Base-by-base conservation (phyloP, 148 eudicot genomes). In the Mesembryanthemum crystallinum region DNA sequence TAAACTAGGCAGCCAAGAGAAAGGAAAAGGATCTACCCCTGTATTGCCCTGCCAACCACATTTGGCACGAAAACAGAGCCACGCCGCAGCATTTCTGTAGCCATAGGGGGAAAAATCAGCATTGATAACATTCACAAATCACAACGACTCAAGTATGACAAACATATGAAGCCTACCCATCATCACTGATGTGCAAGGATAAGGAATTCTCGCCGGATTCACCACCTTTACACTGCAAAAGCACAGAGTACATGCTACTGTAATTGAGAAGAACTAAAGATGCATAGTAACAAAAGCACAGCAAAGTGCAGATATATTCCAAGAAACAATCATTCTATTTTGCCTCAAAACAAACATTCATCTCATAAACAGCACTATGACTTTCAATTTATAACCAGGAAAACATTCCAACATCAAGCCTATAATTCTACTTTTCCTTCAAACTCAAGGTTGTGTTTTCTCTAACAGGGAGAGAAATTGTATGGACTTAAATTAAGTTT, bases 21-120 rank as follows among this genome's bases (percentile, higher is more conserved):
- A 42, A 12, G 32, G 33, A 43, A 52, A 42, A 63, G 39, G 37
- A 64, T 18, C 60, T 78, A 89, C 93, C 76, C 70, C 81, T 60
- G 87, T 79, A 78, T 66, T 77, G 76, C 97, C 97, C 65, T 60
- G 84, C 97, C 97, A 92, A 58, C 94, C 94, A 82, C 97, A 92
- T 78, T 84, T 92, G 57, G 84, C 92, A 64, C 94, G 85, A 73
- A 80, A 81, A 73, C 97, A 92, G 65, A 68, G 83, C 92, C 92
- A 92, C 35, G 71, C 58, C 32, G 92, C 94, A 77, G 83, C 45
- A 78, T 77, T 81, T 59, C 94, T 90, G 74, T 70, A 81, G 58
- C 25, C 79, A 64, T n/a, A 42, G 25, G 49, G 27, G 67, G 39
- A 43, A 3, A 1, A 49, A 28, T 25, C 67, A 71, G 47, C 63